Evolutionary conservation across 768 basidiomycete species (phyloP), one percentile per base, ranked within the genome.

Genomic region (Boletus barrowsii): DNA sequence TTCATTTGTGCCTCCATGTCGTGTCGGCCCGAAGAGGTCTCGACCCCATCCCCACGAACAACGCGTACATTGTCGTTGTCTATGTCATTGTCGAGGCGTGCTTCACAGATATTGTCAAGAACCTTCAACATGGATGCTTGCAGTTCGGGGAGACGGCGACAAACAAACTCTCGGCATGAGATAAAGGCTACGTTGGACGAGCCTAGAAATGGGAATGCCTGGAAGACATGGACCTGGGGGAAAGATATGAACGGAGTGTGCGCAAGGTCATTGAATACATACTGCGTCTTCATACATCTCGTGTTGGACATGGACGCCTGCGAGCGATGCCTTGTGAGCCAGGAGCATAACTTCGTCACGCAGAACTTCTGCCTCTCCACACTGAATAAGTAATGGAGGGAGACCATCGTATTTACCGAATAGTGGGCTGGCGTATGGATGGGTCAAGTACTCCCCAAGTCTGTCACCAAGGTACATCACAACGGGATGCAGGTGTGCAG

Each of bases 401-500:
- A 99, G 74, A 9, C 88, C 89, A 10, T 76, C 74, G 56, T 95
- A 87, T 66, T 93, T 83, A 18, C 97, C 96, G 62, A 99, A 99
- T 15, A 99, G 75, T 1, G 93, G 96, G 55, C 91, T 94, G 10
- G 89, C 96, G 62, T 99, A 99, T 10, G 96, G 96, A 69, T 99
- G 94, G 0, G 94, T 98, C 43, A 98, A 75, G 67, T 92, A 96
- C 55, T 85, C 76, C 62, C 88, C 83, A 59, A 88, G 80, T 37
- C 82, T 75, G 58, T 85, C 87, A 15, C 95, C 96, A 13, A 98
- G 84, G 65, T 98, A 97, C 63, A 95, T 87, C n/a, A 84, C 83
- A 49, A 99, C 87, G 1, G 96, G 96, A 67, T 98, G 90, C 65
- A 98, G 79, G 68, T 95, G 93, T 64, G 93, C 90, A 54, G 86